phyloP scores from a whole-genome alignment of 805 yeast species.

The Wilhelminamyces savonicus region DNA sequence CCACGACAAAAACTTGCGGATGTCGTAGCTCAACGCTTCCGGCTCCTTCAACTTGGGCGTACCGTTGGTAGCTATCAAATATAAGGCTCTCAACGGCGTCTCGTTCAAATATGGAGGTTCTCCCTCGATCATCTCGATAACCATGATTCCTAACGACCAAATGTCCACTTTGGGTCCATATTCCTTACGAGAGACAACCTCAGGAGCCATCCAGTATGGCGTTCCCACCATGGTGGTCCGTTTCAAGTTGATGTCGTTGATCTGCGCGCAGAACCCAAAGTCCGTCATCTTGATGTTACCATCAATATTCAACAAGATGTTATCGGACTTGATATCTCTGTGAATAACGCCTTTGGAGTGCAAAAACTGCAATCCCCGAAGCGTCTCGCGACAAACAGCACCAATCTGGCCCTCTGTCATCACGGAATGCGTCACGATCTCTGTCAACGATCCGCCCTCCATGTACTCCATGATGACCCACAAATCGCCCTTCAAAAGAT shows the following conservation, averaged over 20 bases:
- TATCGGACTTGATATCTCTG: constrained; percentile 94
- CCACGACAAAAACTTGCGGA: constrained; percentile 67
- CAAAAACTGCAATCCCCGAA: constrained; percentile 77
- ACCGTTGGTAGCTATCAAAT: constrained; percentile 93
- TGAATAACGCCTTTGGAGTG: constrained; percentile 93
- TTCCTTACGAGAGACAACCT: constrained; percentile 89
- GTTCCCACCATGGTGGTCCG: constrained; percentile 99
- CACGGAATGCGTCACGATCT: constrained; percentile 83
- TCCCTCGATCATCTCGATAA: constrained; percentile 97
- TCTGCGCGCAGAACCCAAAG: constrained; percentile 94
- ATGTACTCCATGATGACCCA: constrained; percentile 99
- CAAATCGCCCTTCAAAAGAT: constrained; percentile 73
- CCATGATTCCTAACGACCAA: constrained; percentile 98
- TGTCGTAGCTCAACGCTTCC: constrained; percentile 59
- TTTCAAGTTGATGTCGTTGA: constrained; percentile 64
- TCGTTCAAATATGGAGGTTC: constrained; percentile 98
- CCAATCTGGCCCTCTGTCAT: constrained; percentile 95
- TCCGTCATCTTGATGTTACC: constrained; percentile 95
- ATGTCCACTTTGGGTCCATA: constrained; percentile 96
- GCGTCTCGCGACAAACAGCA: constrained; percentile 87
- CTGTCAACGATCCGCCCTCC: constrained; percentile 98
- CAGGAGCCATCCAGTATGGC: constrained; percentile 99
- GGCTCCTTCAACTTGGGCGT: constrained; percentile 92
- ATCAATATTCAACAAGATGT: constrained; percentile 70
- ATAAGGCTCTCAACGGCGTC: constrained; percentile 88